Percentiles rank a stretch among this genome's conserved stretches.
Conservation (phyloP, 2,329 filamentous ascomycete species). For the Zymoseptoria ardabiliae region DNA sequence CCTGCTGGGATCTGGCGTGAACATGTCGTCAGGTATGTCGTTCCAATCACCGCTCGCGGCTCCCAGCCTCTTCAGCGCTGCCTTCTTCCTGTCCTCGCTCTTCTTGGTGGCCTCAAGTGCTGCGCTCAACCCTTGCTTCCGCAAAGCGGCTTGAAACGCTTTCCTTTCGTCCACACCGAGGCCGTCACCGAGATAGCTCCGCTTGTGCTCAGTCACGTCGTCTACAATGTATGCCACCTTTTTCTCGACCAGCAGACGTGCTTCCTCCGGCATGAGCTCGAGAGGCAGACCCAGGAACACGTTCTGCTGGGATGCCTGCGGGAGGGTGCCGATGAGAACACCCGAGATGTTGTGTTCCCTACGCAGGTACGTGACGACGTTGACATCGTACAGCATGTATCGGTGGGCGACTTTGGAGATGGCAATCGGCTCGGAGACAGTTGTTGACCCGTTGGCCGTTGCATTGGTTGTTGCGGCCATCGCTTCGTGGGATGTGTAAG, state of each 20-base stretch:
- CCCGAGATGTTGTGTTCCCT: conserved; percentile 77
- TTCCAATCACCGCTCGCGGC: conserved; percentile 26
- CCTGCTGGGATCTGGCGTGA: conserved; percentile 14
- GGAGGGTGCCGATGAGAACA: conserved; percentile 77
- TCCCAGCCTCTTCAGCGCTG: conserved; percentile 42
- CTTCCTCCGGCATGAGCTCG: conserved; percentile 87
- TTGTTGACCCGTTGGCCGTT: conserved; percentile 26
- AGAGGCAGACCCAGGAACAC: conserved; percentile 83
- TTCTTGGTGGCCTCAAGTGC: conserved; percentile 40
- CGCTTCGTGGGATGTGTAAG: background rate
- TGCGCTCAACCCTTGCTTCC: conserved; percentile 48
- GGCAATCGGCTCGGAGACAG: conserved; percentile 54
- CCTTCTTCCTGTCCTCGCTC: conserved; percentile 45
- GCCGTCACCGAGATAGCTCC: conserved; percentile 45
- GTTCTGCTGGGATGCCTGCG: conserved; percentile 90
- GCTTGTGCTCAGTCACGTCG: conserved; percentile 63
- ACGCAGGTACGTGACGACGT: conserved; percentile 70
- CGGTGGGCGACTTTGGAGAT: conserved; percentile 74
- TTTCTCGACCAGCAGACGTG: conserved; percentile 68
- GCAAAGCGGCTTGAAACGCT: conserved; percentile 53
- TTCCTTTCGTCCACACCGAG: conserved; percentile 52
- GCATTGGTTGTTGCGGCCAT: conserved; percentile 14
- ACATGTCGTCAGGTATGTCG: conserved; percentile 31
- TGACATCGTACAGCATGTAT: conserved; percentile 84
- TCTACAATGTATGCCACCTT: conserved; percentile 73